phyloP scores from a whole-genome alignment of 768 basidiomycete genomes.

The Suillus subluteus region DNA sequence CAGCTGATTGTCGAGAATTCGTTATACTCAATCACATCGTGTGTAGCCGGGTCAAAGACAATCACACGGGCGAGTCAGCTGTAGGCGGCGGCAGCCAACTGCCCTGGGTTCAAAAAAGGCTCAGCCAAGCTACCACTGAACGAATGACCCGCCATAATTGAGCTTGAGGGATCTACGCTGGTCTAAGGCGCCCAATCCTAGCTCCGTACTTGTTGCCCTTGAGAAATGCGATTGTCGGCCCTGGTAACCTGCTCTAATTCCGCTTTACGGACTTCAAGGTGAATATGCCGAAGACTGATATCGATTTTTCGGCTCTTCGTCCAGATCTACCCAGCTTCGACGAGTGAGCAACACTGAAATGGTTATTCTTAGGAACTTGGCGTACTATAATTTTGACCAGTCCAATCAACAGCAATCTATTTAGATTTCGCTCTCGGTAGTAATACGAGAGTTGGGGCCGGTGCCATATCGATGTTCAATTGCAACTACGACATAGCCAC shows the following conservation, averaged over 20 bases:
- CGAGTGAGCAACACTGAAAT: not conserved
- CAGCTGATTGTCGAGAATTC: slow-evolving; percentile 29
- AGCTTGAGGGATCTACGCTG: slow-evolving; percentile 21
- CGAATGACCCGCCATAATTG: slow-evolving; percentile 37
- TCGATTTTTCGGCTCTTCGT: slow-evolving; percentile 38
- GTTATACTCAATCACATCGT: slow-evolving; percentile 27
- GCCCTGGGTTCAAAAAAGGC: slow-evolving; percentile 2
- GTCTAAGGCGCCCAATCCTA: slow-evolving; percentile 23
- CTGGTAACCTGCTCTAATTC: slow-evolving; percentile 40
- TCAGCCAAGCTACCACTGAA: slow-evolving; percentile 34
- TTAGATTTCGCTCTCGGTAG: slow-evolving; percentile 23
- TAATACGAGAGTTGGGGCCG: slow-evolving; percentile 37
- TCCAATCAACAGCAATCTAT: slow-evolving; percentile 37
- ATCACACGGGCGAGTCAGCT: slow-evolving; percentile 27
- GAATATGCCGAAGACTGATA: slow-evolving; percentile 31
- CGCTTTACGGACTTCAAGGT: slow-evolving; percentile 39
- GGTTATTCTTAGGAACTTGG: not conserved
- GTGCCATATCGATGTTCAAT: slow-evolving; percentile 54
- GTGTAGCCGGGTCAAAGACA: slow-evolving; percentile 32
- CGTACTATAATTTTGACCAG: slow-evolving; percentile 34
- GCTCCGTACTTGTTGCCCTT: slow-evolving; percentile 9
- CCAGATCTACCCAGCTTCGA: slow-evolving; percentile 33
- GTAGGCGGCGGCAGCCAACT: slow-evolving; percentile 29
- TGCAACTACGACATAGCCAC: slow-evolving; percentile 48
- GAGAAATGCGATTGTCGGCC: slow-evolving; percentile 22